Evolutionary conservation across 768 basidiomycete species (phyloP).

Genomic region (Asterophora lycoperdoides): DNA sequence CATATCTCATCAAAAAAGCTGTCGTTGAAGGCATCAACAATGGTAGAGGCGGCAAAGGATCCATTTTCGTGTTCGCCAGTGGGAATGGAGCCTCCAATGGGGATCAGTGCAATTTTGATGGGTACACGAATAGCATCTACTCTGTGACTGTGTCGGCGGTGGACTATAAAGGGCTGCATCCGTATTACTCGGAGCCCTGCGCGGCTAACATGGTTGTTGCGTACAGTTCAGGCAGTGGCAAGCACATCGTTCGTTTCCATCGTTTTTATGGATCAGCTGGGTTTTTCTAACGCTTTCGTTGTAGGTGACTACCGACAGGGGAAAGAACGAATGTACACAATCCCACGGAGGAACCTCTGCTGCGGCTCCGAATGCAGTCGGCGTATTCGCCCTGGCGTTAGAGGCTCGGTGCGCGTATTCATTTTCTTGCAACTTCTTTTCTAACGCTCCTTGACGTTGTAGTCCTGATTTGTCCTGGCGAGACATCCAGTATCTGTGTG

Average conservation of each 20-base stretch:
- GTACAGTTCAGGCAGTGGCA: slow-evolving; percentile 91
- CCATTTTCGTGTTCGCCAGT: slow-evolving; percentile 94
- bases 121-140: slow-evolving; percentile 97
- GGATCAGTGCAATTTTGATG: slow-evolving; percentile 99
- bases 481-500: slow-evolving; percentile 88
- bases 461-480: slow-evolving; percentile 97
- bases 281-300: slow-evolving; percentile 11
- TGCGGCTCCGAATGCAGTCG: slow-evolving; percentile 94
- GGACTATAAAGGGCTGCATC: slow-evolving; percentile 90
- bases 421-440: neutral
- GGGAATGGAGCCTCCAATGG: slow-evolving; percentile 90
- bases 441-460: slow-evolving; percentile 7
- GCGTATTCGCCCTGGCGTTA: slow-evolving; percentile 87
- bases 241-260: slow-evolving; percentile 75
- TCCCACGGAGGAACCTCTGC: slow-evolving; percentile 96
- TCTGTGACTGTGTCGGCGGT: slow-evolving; percentile 95
- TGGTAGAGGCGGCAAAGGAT: slow-evolving; percentile 86
- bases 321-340: slow-evolving; percentile 73
- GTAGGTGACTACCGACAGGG: slow-evolving; percentile 93
- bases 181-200: slow-evolving; percentile 97
- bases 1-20: slow-evolving; percentile 87
- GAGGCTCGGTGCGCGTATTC: slow-evolving; percentile 61
- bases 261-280: slow-evolving; percentile 1
- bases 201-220: slow-evolving; percentile 96
- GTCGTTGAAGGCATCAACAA: slow-evolving; percentile 91